Evolutionary conservation across 106 monocot genomes (phyloP), one percentile per base, ranked within the genome.

Genomic region (Alisma plantagoaquatica): DNA sequence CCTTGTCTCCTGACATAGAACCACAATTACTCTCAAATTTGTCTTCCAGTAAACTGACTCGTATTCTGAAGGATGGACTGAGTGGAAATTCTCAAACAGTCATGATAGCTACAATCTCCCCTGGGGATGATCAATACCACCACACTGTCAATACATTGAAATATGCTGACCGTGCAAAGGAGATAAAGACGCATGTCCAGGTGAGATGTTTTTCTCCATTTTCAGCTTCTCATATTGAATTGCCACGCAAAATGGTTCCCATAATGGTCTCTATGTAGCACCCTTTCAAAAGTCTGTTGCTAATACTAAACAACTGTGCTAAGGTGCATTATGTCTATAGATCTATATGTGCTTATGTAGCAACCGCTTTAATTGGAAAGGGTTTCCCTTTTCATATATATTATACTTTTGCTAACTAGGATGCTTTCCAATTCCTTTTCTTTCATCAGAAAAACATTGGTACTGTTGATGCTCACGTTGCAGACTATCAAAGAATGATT

Each of bases 81-180:
- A 89, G 89, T 66, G 96, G 96, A 16, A 98, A 98, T 66, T 98
- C 96, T 60, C 89, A 65, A 42, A 98, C 96, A 17, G 69, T 98
- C 52, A 98, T 98, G 96, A 73, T 98, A 55, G 96, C 96, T 42
- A 98, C 96, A 51, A 74, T 98, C 68, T 98, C 89, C 54, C 96
- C 96, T 49, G 81, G 84, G 31, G 78, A 89, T 76, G 75, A 74
- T 75, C 96, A 98, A 49, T 98, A 98, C 66, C 84, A 89, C 43
- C 96, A 98, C 68, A 89, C 96, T 28, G 56, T 89, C 42, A 98
- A 89, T 70, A 98, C 96, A 21, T 70, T 98, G 35, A 98, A 98
- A 69, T 98, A 98, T 84, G 96, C 96, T 41, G 96, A 98, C 31
- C 75, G 96, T 46, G 96, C 96, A 33, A 98, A 98, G 57, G 96